A percentile compares a stretch with the other conserved stretches of the same genome.
These are phyloP conservation scores for Monosporascus sp. DNA, from an alignment of 2,329 filamentous ascomycete genomes.

Conservation along the genomic window DNA sequence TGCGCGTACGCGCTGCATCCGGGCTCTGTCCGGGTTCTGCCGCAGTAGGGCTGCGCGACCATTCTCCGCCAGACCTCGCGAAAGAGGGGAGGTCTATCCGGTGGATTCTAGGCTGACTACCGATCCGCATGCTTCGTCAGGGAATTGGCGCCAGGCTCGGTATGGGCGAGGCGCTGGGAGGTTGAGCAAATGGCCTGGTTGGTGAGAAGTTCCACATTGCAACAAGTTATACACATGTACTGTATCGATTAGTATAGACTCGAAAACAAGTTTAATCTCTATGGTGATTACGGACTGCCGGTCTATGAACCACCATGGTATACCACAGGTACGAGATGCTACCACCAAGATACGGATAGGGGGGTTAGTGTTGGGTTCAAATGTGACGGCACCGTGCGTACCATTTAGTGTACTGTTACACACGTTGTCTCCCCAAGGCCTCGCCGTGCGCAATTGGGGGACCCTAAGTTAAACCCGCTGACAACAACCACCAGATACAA, in stretches of 20 bases:
- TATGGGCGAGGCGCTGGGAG: constrained; percentile 33
- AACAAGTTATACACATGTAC: too few relatives aligned
- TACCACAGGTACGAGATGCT: too few relatives aligned
- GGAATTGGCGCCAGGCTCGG: constrained; percentile 29
- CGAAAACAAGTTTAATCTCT: too few relatives aligned
- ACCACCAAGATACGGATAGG: too few relatives aligned
- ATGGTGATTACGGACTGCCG: too few relatives aligned
- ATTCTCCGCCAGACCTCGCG: constrained; percentile 33
- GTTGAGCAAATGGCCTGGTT: constrained; percentile 34
- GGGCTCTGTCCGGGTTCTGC: constrained; percentile 26
- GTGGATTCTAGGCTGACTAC: constrained; percentile 28
- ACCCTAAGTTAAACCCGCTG: background rate
- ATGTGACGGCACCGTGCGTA: too few relatives aligned
- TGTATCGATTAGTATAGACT: too few relatives aligned
- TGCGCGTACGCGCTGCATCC: constrained; percentile 34
- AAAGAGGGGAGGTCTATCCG: constrained; percentile 27
- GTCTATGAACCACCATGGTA: too few relatives aligned
- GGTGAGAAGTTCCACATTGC: constrained; percentile 26
- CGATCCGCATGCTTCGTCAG: constrained; percentile 19
- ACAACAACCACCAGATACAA: background rate
- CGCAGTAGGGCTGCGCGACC: constrained; percentile 37
- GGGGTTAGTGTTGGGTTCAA: too few relatives aligned
- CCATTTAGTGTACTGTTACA: background rate
- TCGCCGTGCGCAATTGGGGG: background rate
- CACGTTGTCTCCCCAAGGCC: background rate